Evolutionary conservation across 2,329 filamentous ascomycete species (phyloP).

Genomic region (Colletotrichum liriopes): DNA sequence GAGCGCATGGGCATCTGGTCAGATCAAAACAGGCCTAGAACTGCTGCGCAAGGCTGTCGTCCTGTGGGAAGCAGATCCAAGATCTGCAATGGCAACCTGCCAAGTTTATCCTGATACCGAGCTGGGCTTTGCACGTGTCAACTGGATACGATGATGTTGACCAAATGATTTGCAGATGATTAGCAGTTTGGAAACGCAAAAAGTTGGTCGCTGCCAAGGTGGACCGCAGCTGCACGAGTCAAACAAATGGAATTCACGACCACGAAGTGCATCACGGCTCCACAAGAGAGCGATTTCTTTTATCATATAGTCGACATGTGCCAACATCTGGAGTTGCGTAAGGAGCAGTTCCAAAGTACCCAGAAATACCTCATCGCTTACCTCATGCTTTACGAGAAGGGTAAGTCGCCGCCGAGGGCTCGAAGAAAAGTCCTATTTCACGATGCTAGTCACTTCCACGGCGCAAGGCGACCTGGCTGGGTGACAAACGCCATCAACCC

Average conservation of each 20-base stretch:
- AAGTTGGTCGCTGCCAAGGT: conserved; percentile 31
- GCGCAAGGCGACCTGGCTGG: conserved; percentile 5
- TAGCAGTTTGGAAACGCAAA: conserved; percentile 5
- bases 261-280: conserved; percentile 28
- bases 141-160: conserved; percentile 4
- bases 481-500: conserved; percentile 18
- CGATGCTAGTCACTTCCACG: conserved; percentile 22
- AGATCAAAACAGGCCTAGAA: neutral
- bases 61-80: conserved; percentile 19
- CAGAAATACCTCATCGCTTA: conserved; percentile 26
- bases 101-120: conserved; percentile 23
- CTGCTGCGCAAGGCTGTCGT: neutral
- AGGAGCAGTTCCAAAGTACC: neutral
- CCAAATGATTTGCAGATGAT: conserved; percentile 4
- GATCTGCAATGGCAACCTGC: conserved; percentile 21
- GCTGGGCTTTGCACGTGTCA: neutral
- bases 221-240: conserved; percentile 21
- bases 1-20: neutral
- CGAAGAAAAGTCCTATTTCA: neutral
- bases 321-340: conserved; percentile 9
- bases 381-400: conserved; percentile 10
- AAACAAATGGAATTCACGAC: conserved; percentile 32
- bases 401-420: neutral
- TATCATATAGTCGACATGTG: neutral
- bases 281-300: conserved; percentile 14